Percentiles rank a stretch among this genome's conserved stretches.
These are phyloP conservation scores for Neckera pumila DNA, from an alignment of 225 moss, liverwort and hornwort species.

Conservation along the genomic window DNA sequence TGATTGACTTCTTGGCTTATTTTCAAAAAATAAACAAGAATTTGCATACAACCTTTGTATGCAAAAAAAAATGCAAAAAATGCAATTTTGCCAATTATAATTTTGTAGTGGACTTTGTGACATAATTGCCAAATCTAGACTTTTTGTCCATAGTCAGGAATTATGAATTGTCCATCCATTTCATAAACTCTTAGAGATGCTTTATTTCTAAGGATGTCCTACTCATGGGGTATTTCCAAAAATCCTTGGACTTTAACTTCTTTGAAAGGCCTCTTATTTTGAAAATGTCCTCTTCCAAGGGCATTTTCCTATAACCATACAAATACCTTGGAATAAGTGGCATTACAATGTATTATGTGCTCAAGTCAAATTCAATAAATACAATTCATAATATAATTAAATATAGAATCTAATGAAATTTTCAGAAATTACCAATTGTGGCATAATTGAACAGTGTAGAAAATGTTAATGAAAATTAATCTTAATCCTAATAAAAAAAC, in stretches of 20 bases:
- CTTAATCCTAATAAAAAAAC: no score
- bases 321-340: neutral
- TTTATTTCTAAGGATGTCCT: neutral
- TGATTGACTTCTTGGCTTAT: neutral
- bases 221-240: accelerated
- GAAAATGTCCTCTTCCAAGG: accelerated
- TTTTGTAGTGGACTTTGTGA: neutral
- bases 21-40: neutral
- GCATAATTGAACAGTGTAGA: no score
- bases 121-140: accelerated
- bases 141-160: accelerated
- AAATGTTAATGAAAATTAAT: no score
- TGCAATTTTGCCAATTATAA: accelerated
- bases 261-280: accelerated
- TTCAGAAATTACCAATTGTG: no score
- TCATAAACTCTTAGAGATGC: no score
- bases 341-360: neutral
- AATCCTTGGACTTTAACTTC: accelerated
- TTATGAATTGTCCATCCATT: neutral
- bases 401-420: no score
- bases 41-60: no score
- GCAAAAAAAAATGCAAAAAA: neutral
- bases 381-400: no score
- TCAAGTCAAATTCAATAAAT: no score
- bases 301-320: accelerated